A percentile compares a stretch with the other conserved stretches of the same genome.
These are phyloP conservation scores for Elsinoe arachidis DNA, from an alignment of 2,329 filamentous ascomycete genomes.

Conservation along the genomic window DNA sequence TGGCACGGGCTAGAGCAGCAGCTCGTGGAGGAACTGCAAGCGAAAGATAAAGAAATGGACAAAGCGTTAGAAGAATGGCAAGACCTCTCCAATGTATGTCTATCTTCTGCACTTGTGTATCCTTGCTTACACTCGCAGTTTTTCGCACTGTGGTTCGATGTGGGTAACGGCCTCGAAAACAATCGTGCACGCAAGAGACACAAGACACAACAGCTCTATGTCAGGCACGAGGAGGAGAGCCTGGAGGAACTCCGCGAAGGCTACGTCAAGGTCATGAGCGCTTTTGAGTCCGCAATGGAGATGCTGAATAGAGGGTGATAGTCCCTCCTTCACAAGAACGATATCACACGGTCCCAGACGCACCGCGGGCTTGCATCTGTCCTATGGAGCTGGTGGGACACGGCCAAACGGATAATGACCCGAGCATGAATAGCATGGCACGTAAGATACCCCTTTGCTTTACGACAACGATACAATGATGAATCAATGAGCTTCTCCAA, in stretches of 20 bases:
- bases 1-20: conserved; percentile 68
- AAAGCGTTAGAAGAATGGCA: conserved; percentile 29
- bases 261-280: conserved; percentile 42
- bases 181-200: conserved; percentile 69
- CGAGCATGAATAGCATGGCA: background rate
- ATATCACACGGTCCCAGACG: background rate
- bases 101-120: background rate
- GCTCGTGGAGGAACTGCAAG: conserved; percentile 57
- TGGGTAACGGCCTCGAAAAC: conserved; percentile 63
- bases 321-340: background rate
- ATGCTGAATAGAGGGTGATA: conserved; percentile 29
- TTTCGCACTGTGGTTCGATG: conserved; percentile 70
- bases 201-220: conserved; percentile 68
- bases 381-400: background rate
- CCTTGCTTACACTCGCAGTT: conserved; percentile 45
- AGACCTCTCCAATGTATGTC: conserved; percentile 51
- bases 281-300: conserved; percentile 42
- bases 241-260: conserved; percentile 70
- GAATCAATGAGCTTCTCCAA: background rate
- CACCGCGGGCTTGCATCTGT: background rate
- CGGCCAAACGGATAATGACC: background rate
- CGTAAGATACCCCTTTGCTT: conserved; percentile 4
- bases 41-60: conserved; percentile 56
- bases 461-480: background rate
- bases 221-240: conserved; percentile 62